Conservation (phyloP, 164 flowering plant species). For the Nelumbo lutea region DNA sequence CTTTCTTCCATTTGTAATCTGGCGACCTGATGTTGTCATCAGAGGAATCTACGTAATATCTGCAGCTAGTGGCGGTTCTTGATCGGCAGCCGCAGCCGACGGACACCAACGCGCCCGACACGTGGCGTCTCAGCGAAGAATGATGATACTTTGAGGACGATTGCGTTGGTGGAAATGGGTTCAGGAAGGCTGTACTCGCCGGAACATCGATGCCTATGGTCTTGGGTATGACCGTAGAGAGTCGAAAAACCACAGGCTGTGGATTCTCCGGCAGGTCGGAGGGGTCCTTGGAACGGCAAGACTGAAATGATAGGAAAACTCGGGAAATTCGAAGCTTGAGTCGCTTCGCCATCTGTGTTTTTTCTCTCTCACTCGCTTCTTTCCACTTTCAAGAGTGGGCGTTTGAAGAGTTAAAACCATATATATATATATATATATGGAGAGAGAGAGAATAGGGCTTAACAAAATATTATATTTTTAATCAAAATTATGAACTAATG, state of each 20-base stretch:
- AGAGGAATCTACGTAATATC: not conserved
- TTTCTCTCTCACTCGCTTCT: constrained; percentile 1
- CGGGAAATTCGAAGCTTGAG: constrained; percentile 32
- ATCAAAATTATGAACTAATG: too few species aligned
- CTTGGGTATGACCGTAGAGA: constrained; percentile 23
- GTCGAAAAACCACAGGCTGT: constrained; percentile 5
- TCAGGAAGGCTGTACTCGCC: not conserved
- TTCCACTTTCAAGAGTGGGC: not conserved
- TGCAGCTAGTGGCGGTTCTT: not conserved
- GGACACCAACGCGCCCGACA: constrained; percentile 13
- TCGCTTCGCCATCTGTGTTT: constrained; percentile 30
- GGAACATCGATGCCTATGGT: constrained; percentile 15
- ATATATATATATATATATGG: too few species aligned
- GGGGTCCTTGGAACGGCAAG: constrained; percentile 35
- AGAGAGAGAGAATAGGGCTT: too few species aligned
- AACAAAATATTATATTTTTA: too few species aligned
- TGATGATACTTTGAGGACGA: constrained; percentile 18
- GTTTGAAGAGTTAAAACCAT: too few species aligned
- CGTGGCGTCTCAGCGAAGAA: constrained; percentile 13
- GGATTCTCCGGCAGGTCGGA: constrained; percentile 21
- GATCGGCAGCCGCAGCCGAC: constrained; percentile 19
- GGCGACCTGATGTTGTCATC: not conserved
- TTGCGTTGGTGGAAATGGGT: constrained; percentile 5
- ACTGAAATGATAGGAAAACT: constrained; percentile 23
- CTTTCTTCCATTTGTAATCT: constrained; percentile 23